Base-by-base conservation (phyloP, 2,329 filamentous ascomycete species). In the Aspergillus amoenus region DNA sequence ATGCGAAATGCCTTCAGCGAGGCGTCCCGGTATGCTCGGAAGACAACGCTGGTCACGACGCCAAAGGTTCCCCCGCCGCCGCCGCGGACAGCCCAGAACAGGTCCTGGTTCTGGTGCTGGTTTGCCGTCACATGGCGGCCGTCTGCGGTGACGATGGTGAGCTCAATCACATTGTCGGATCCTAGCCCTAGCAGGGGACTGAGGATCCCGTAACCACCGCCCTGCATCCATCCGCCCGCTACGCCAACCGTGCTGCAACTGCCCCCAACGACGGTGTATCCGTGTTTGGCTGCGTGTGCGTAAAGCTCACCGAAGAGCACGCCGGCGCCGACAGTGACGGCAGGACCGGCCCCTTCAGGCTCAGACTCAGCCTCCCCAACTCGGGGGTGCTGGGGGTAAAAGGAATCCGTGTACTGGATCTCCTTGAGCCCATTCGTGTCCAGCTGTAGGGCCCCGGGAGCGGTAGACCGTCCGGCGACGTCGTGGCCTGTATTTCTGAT, bases 401-500 rank as follows among this genome's bases (percentile, higher is more conserved):
- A 62, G n/a, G 13, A 15, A 1, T 53, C n/a, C 6, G 41, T 39
- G 40, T 68, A 67, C 12, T 24, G 22, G 21, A 70, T 58, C 17
- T 56, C 52, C 49, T 63, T 62, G 22, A 74, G 48, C 3, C 64
- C 64, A 44, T 68, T 70, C 3, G 66, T 65, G 69, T 70, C 72
- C 8, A 73, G 64, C 11, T 65, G 57, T 3, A 74, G 57, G 0
- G 67, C 61, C 4, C 65, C 66, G 15, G 68, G 66, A 4, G 63
- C 64, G 58, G 67, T 72, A 40, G 65, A 71, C 30, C 71, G 67
- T 7, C 65, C 67, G 57, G 72, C 64, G 50, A 68, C 73, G 42
- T 73, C 72, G 52, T 74, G 70, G 3, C 72, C 72, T 41, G 63
- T 70, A 44, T 73, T 73, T 58, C 73, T 71, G 51, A 74, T 66